Evolutionary conservation across 495 filamentous ascomycete genomes (phyloP), one percentile per base, ranked within the genome.

Genomic region (Penicillium psychrofluorescens): DNA sequence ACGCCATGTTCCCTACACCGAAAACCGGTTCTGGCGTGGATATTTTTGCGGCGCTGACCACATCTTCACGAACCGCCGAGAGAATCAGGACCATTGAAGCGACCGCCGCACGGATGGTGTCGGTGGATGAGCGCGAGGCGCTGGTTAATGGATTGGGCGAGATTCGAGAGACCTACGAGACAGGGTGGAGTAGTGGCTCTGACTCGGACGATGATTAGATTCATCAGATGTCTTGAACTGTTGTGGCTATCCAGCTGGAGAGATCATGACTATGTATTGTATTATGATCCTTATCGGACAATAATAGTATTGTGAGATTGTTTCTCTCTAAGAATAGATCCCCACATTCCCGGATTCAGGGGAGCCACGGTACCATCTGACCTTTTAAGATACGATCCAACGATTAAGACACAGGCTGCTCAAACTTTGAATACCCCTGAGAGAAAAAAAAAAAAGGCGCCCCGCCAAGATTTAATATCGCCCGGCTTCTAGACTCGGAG

Each of bases 181-280:
- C 90, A 40, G 91, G 89, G 1, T 97, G 89, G 88, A 78, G 81
- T 32, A 90, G 86, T 63, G 90, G 82, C 43, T 85, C 80, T 38
- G 89, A 95, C 38, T 81, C 81, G 9, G 88, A 85, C 32, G 85
- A 90, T 49, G 90, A 91, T 48, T 84, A 53, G 40, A 43, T 11
- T 39, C n/a, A n/a, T n/a, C n/a, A n/a, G 14, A 10, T 28, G 36
- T 37, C 11, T 29, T 33, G 13, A 27, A 38, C 29, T 10, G 15
- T 28, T 11, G 14, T 36, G 16, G 11, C 14, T 36, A 7, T 33
- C 28, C 2, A 16, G 28, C 35, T 22, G 37, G 27, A 22, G 32
- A 40, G n/a, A 22, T 22, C 4, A 3, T 22, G 22, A 22, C 22
- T 22, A 22, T 22, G 22, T 22, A 22, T 22, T 22, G 15, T n/a